Base-by-base conservation (phyloP, 1,139 yeast genomes). In the Yamadazyma mexicana region DNA sequence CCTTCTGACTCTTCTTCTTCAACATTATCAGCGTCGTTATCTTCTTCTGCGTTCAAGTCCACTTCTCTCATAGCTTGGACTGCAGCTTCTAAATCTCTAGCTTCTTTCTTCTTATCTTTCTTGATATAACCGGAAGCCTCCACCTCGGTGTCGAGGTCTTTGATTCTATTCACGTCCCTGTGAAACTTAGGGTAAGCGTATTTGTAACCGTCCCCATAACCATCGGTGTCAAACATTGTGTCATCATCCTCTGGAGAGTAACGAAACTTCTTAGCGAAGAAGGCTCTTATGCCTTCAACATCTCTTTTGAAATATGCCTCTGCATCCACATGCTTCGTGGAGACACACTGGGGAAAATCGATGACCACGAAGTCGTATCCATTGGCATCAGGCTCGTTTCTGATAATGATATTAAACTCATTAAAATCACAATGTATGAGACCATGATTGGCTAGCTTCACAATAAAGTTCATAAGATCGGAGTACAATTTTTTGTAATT, bases 261-360 rank as follows among this genome's bases (percentile, higher is more conserved):
- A 47, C 79, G 79, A 52, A 92, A 77, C 60, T 87, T 86, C 60
- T 81, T 81, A 47, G 74, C 81, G 64, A 92, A 92, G 56, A 91
- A 94, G 35, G 82, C 75, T 47, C 89, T 73, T 44, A 92, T 81
- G 56, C 98, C 91, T 44, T 87, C 85, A 17, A 92, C 95, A 64
- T 92, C 99, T 64, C 98, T 77, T 50, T 87, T 81, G 59, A 92
- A 92, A 59, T 87, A 91, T 43, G 75, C 76, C 49, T 83, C 83
- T 10, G 98, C 98, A 56, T 92, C 96, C 3, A 71, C 74, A 59
- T 92, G 99, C 50, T 87, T 91, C 32, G 87, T 87, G 14, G 96
- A 87, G 17, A 92, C 87, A 80, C 97, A 91, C 64, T 92, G 99
- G 4, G 99, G 99, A 71, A 92, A 92, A 73, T 92, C 99, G 52